These are phyloP conservation scores for Chalciporus pseudorubinellus DNA, from an alignment of 768 basidiomycete genomes.

Conservation along the genomic window DNA sequence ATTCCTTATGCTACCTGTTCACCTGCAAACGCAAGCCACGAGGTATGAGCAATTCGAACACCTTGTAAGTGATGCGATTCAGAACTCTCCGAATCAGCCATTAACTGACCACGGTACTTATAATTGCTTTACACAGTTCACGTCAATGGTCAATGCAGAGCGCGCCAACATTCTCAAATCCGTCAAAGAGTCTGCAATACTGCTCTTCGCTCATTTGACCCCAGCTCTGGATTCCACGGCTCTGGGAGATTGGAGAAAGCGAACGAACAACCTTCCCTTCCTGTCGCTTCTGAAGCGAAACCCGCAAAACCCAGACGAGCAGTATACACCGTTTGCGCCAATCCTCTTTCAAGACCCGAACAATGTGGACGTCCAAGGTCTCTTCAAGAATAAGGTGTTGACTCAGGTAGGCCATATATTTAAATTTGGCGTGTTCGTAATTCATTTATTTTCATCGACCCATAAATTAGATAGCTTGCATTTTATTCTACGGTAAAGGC, in stretches of 20 bases:
- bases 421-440: background rate
- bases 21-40: background rate
- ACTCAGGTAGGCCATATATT: background rate
- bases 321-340: background rate
- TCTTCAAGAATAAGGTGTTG: background rate
- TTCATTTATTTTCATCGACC: background rate
- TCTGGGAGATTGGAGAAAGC: background rate
- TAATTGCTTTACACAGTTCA: background rate
- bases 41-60: background rate
- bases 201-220: background rate
- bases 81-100: background rate
- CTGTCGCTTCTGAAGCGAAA: background rate
- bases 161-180: background rate
- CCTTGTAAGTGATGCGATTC: background rate
- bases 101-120: background rate
- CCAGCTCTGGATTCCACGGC: background rate
- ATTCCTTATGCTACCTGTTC: background rate
- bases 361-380: background rate
- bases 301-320: background rate
- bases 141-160: background rate
- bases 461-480: background rate
- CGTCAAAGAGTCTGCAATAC: background rate
- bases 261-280: background rate
- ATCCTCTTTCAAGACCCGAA: background rate
- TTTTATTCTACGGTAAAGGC: constrained; percentile 1